Base-by-base conservation (phyloP, 371 early-diverging fungal species). In the Phascolomyces articulosus region DNA sequence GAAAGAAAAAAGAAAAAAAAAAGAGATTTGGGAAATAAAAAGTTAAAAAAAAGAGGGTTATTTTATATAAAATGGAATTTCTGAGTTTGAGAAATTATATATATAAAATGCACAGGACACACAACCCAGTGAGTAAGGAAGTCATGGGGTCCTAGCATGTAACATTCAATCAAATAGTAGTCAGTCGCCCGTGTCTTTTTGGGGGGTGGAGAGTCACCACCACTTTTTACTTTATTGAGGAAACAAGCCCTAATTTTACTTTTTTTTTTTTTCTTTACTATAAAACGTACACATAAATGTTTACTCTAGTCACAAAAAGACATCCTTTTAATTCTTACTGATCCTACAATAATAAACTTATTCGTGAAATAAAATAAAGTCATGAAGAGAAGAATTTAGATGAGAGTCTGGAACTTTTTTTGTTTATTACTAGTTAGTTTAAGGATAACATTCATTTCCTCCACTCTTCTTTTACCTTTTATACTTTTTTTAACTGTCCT, bases 131-230 rank as follows among this genome's bases (percentile, higher is more conserved):
- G 4, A 8, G 8, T 15, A 4, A 6, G 6, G 8, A 15, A 16
- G 44, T 44, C 44, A 44, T 44, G 44, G 44, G 44, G 8, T 16
- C 8, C 4, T 44, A 8, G 8, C 16, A 16, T 44, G 44, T 44
- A 1, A 16, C 44, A 4, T 44, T n/a, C n/a, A 3, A 44, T 41
- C 41, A 41, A 41, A 44, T 13, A 44, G 11, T 9, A 92, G 91
- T 71, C 90, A 90, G 57, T 75, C 91, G 51, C 91, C 93, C 3
- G 87, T 92, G 7, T 92, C 51, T 7, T 51, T 11, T 51, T n/a
- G 51, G 51, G 51, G 51, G 51, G n/a, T n/a, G n/a, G n/a, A n/a
- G n/a, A n/a, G n/a, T n/a, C n/a, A n/a, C n/a, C 51, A 51, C 51
- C 51, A 23, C 4, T 20, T n/a, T 51, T 24, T 51, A 4, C 21